A percentile compares a stretch with the other conserved stretches of the same genome.
Conservation (phyloP, 768 basidiomycete species). For the Termitomyces sp. region DNA sequence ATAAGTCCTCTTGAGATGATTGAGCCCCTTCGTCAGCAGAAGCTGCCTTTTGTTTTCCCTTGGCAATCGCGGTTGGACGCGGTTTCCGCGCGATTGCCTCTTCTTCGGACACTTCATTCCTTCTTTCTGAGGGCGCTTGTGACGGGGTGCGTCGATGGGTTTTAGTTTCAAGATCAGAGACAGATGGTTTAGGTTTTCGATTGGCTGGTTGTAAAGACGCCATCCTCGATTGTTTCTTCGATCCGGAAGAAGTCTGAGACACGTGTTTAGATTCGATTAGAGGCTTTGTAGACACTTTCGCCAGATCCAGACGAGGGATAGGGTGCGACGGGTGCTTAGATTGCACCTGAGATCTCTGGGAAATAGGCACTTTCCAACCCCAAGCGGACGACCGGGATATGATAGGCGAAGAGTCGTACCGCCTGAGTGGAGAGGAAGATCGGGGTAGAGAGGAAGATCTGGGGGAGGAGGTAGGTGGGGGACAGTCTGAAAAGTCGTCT, state of each 20-base stretch:
- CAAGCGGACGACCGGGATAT: slow-evolving; percentile 7
- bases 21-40: background rate
- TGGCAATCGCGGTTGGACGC: slow-evolving; percentile 2
- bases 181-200: background rate
- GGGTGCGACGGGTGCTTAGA: background rate
- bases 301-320: slow-evolving; percentile 13
- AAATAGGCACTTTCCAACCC: slow-evolving; percentile 6
- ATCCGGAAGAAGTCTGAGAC: background rate
- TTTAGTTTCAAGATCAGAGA: slow-evolving; percentile 11
- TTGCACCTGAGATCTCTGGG: background rate
- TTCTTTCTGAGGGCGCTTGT: background rate
- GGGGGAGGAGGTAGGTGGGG: slow-evolving; percentile 15
- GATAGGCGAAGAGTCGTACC: slow-evolving; percentile 13
- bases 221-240: background rate
- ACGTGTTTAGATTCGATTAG: background rate
- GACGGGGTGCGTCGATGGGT: background rate
- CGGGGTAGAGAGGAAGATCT: slow-evolving; percentile 16
- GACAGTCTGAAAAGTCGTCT: slow-evolving; percentile 11
- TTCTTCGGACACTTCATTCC: background rate
- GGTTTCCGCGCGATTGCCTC: background rate
- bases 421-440: slow-evolving; percentile 15
- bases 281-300: background rate
- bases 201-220: background rate
- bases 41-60: slow-evolving; percentile 11
- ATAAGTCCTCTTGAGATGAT: slow-evolving; percentile 1